phyloP scores from a whole-genome alignment of 2,329 filamentous ascomycete species.

The Paracoccidioides lutzii region DNA sequence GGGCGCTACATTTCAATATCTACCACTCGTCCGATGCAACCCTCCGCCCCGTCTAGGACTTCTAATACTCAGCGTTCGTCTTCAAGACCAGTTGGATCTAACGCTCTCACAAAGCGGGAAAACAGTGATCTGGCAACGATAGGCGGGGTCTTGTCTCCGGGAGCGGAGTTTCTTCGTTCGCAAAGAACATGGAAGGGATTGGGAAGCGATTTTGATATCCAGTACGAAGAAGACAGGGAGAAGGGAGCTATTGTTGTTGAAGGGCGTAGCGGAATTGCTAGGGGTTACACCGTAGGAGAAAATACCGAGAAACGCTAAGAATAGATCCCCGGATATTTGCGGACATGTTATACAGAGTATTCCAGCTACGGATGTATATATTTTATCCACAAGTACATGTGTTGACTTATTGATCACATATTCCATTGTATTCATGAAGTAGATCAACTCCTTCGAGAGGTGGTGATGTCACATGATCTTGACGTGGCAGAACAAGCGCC shows the following conservation, averaged over 20 bases:
- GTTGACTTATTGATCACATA: too few relatives aligned
- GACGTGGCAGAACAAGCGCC: background rate
- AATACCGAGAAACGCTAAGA: conserved; percentile 25
- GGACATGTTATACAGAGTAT: background rate
- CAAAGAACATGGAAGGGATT: conserved; percentile 84
- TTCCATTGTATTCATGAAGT: too few relatives aligned
- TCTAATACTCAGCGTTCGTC: conserved; percentile 17
- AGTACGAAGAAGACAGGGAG: conserved; percentile 44
- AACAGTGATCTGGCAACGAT: conserved; percentile 66
- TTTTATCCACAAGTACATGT: too few relatives aligned
- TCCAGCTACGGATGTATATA: background rate
- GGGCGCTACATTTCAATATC: conserved; percentile 69
- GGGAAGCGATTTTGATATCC: conserved; percentile 65
- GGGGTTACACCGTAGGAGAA: conserved; percentile 70
- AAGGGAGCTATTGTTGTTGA: conserved; percentile 51
- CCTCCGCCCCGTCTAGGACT: conserved; percentile 19
- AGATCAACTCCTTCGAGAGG: too few relatives aligned
- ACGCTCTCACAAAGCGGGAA: conserved; percentile 49
- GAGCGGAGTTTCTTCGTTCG: conserved; percentile 71
- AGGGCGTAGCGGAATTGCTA: conserved; percentile 74
- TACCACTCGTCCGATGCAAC: conserved; percentile 45
- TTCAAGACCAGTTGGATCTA: conserved; percentile 20
- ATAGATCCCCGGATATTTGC: background rate
- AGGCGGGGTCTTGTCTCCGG: conserved; percentile 78
- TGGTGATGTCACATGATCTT: background rate